These are phyloP conservation scores for Diaporthe batatas DNA, from an alignment of 2,329 filamentous ascomycete species.

Conservation along the genomic window DNA sequence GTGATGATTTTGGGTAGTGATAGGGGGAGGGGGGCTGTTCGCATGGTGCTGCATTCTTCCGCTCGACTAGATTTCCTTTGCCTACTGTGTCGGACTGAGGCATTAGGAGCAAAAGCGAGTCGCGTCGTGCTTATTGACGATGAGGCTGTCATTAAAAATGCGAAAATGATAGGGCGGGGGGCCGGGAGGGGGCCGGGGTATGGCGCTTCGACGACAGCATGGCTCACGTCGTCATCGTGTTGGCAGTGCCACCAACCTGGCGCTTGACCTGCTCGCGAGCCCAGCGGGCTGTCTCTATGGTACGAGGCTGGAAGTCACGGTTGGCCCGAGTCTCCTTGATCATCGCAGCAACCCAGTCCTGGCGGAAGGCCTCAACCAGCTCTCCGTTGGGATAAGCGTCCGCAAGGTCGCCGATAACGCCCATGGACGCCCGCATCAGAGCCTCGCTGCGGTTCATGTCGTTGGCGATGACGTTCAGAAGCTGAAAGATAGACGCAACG, in stretches of 20 bases:
- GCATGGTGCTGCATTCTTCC: constrained; percentile 39
- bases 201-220: constrained; percentile 13
- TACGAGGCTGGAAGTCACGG: constrained; percentile 86
- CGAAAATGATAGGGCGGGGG: constrained; percentile 39
- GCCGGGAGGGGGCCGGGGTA: constrained; percentile 24
- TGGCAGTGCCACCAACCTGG: constrained; percentile 73
- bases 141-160: constrained; percentile 41
- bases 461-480: constrained; percentile 83
- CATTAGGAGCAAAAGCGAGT: constrained; percentile 32
- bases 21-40: neutral
- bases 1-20: constrained; percentile 35
- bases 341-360: constrained; percentile 90
- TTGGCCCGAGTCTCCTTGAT: constrained; percentile 93
- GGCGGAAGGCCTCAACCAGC: constrained; percentile 84
- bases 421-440: constrained; percentile 94
- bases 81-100: constrained; percentile 11
- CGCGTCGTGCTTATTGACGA: constrained; percentile 34
- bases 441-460: constrained; percentile 93
- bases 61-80: constrained; percentile 17
- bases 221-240: constrained; percentile 65
- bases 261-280: constrained; percentile 97
- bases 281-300: constrained; percentile 96
- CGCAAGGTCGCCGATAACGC: constrained; percentile 95
- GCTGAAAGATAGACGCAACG: constrained; percentile 86
- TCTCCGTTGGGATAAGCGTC: constrained; percentile 94